Conservation (phyloP, 352 stramenopile species). For the Phytophthora cactorum region DNA sequence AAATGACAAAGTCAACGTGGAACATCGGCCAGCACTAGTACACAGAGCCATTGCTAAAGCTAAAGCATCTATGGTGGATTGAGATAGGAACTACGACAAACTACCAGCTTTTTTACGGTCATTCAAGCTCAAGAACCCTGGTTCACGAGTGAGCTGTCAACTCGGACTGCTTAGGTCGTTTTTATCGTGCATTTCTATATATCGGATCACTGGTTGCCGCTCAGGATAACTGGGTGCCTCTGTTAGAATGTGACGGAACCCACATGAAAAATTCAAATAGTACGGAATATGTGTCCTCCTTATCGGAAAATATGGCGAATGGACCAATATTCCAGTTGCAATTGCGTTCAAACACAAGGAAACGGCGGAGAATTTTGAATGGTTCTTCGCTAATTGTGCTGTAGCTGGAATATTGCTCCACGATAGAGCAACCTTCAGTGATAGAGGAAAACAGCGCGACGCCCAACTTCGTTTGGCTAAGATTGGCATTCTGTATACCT, state of each 20-base stretch:
- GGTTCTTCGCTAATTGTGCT: slow-evolving; percentile 16
- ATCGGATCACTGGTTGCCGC: not conserved
- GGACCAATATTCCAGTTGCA: slow-evolving; percentile 5
- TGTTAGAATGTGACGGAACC: slow-evolving; percentile 11
- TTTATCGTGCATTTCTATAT: slow-evolving; percentile 5
- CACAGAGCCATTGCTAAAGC: not conserved
- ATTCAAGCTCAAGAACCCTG: not conserved
- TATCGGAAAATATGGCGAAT: slow-evolving; percentile 6
- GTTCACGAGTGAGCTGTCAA: slow-evolving; percentile 1
- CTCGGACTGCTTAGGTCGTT: slow-evolving; percentile 11
- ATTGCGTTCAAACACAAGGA: not conserved
- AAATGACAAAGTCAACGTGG: slow-evolving; percentile 4
- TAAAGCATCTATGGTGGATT: not conserved
- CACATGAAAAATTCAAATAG: slow-evolving; percentile 11
- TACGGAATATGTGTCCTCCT: slow-evolving; percentile 8
- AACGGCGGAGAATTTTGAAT: slow-evolving; percentile 16
- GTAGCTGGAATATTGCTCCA: slow-evolving; percentile 3
- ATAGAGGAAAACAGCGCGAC: slow-evolving; percentile 15
- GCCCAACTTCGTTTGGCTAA: slow-evolving; percentile 1
- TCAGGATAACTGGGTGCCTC: slow-evolving; percentile 14
- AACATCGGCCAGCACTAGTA: not conserved
- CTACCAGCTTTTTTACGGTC: slow-evolving; percentile 3
- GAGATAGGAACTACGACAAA: slow-evolving; percentile 1
- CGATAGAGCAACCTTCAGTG: slow-evolving; percentile 1
- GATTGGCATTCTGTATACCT: not conserved